These are phyloP conservation scores for Lactuca sativa DNA, from an alignment of 129 eudicot species.

Conservation along the genomic window DNA sequence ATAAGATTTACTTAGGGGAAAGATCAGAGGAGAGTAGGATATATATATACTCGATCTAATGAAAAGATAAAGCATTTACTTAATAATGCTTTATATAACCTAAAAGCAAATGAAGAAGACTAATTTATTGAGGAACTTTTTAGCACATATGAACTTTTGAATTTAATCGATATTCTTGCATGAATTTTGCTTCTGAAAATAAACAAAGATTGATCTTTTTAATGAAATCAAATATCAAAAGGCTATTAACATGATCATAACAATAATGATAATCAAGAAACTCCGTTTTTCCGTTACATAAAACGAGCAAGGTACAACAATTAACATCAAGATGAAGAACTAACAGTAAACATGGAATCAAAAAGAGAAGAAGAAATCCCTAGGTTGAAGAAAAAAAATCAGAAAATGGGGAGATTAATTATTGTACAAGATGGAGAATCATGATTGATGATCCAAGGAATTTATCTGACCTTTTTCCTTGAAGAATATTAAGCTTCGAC, in stretches of 20 bases:
- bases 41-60: slow-evolving; percentile 13
- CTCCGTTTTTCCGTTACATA: slow-evolving; percentile 17
- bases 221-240: neutral
- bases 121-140: neutral
- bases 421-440: slow-evolving; percentile 41
- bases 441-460: slow-evolving; percentile 17
- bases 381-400: neutral
- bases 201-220: neutral
- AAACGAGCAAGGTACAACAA: slow-evolving; percentile 26
- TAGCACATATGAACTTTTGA: slow-evolving; percentile 12
- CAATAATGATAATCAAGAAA: neutral
- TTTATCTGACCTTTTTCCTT: slow-evolving; percentile 31
- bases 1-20: slow-evolving; percentile 9
- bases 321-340: slow-evolving; percentile 9
- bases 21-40: neutral
- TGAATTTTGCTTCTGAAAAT: slow-evolving; percentile 2
- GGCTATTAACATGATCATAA: neutral
- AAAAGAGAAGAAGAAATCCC: slow-evolving; percentile 9
- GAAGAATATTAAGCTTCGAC: neutral
- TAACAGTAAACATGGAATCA: slow-evolving; percentile 8
- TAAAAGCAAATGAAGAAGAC: slow-evolving; percentile 10
- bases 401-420: slow-evolving; percentile 22
- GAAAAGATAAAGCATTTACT: neutral
- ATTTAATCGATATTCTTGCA: slow-evolving; percentile 17
- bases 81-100: slow-evolving; percentile 16